A percentile compares a stretch with the other conserved stretches of the same genome.
Conservation (phyloP, 2,329 filamentous ascomycete genomes). For the Xylaria sp. region DNA sequence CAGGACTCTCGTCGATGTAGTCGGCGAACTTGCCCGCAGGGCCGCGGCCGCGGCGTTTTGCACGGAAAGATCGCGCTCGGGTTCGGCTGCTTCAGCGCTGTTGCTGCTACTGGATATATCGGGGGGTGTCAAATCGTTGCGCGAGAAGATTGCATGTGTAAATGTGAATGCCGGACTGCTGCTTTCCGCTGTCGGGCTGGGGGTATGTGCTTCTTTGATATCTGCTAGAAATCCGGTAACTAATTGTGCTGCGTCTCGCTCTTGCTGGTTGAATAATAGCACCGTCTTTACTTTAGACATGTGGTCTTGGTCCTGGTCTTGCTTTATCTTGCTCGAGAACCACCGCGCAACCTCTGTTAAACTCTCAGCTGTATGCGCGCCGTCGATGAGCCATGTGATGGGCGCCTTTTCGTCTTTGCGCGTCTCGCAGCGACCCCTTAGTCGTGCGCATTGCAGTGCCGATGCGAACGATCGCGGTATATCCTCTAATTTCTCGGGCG, state of each 20-base stretch:
- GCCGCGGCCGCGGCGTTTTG: slow-evolving; percentile 69
- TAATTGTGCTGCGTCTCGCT: slow-evolving; percentile 73
- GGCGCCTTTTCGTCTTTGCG: slow-evolving; percentile 46
- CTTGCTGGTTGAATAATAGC: slow-evolving; percentile 93
- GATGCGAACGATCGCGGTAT: slow-evolving; percentile 62
- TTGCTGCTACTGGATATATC: background rate
- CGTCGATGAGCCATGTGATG: slow-evolving; percentile 81
- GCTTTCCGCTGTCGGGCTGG: slow-evolving; percentile 1
- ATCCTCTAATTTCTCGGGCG: slow-evolving; percentile 30
- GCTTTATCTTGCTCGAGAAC: slow-evolving; percentile 66
- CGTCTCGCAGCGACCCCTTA: slow-evolving; percentile 82
- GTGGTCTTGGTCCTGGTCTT: background rate
- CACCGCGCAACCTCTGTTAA: slow-evolving; percentile 77
- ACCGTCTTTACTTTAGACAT: slow-evolving; percentile 48
- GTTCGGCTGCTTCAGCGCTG: slow-evolving; percentile 53
- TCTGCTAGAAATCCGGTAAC: slow-evolving; percentile 67
- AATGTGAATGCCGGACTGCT: too few relatives aligned
- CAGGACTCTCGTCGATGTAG: slow-evolving; percentile 53
- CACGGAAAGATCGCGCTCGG: slow-evolving; percentile 60
- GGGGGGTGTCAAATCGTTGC: slow-evolving; percentile 61
- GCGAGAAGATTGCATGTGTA: slow-evolving; percentile 77
- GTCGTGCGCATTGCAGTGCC: slow-evolving; percentile 70
- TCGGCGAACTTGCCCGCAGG: slow-evolving; percentile 63
- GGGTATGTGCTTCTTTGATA: slow-evolving; percentile 46
- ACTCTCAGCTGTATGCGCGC: slow-evolving; percentile 86